Evolutionary conservation across 805 yeast species (phyloP), one percentile per base, ranked within the genome.

Genomic region (Grigorovia transvaalensis): DNA sequence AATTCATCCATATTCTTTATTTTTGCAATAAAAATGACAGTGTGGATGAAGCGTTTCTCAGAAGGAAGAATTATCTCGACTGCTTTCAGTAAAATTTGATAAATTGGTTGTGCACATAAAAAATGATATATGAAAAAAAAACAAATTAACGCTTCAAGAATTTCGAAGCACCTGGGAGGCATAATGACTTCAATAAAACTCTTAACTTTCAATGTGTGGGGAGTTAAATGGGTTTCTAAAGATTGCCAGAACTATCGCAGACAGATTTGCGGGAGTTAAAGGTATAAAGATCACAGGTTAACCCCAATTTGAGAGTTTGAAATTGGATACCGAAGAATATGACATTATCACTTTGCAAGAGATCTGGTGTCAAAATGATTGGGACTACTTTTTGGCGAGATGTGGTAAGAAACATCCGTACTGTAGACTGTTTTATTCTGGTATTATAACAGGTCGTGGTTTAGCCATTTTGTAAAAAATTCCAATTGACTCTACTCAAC

Each of bases 261-360:
- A 81, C 46, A 69, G 76, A 50, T 66, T 91, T 3, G 79, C 82
- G 0, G 66, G 71, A 2, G 2, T 8, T 2, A 13, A 35, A 15
- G 20, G 15, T 13, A 17, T 23, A 4, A 48, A 48, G 13, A 33
- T 43, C 20, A 35, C 20, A 19, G 4, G 13, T 17, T 38, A 38
- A 20, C 40, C 40, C 8, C 35, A 46, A 38, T 46, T n/a, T 12
- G 23, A 47, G 11, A 47, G 13, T 9, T 5, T 19, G 13, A 27
- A 35, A 55, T 2, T 33, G 45, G 15, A 56, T 61, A 54, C 57
- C 15, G 69, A 63, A 2, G 54, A 48, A 15, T 88, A 85, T 67
- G 96, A 93, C 67, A 76, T 93, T 12, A 78, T 93, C 7, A 96
- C 96, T 1, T 71, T 93, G n/a, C 99, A 93, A 66, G 99, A 93